A percentile compares a stretch with the other conserved stretches of the same genome.
Evolutionary conservation across 2,329 filamentous ascomycete genomes (phyloP).

Genomic region (Berkeleyomyces rouxiae): DNA sequence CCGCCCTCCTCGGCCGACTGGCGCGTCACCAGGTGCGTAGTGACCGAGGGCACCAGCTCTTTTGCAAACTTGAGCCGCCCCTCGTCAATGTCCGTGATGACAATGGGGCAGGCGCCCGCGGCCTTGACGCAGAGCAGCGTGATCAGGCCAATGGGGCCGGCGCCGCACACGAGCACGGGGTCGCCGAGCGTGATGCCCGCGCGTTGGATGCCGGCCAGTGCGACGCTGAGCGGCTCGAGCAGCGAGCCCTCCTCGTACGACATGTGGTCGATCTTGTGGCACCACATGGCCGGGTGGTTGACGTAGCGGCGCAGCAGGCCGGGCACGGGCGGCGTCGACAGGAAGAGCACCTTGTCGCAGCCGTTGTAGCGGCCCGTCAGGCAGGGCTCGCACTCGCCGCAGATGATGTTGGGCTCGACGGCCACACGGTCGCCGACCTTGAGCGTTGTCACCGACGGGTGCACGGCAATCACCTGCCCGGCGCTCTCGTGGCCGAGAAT

Average conservation of each 20-base stretch:
- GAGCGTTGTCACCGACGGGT: conserved; percentile 61
- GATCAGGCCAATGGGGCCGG: conserved; percentile 84
- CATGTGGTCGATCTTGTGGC: conserved; percentile 90
- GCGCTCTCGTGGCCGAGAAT: conserved; percentile 91
- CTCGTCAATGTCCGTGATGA: conserved; percentile 89
- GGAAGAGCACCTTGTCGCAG: conserved; percentile 70
- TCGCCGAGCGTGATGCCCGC: conserved; percentile 71
- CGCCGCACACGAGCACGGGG: conserved; percentile 75
- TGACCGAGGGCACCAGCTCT: conserved; percentile 60
- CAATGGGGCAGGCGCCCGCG: conserved; percentile 75
- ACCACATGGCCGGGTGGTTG: conserved; percentile 88
- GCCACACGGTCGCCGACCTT: conserved; percentile 81
- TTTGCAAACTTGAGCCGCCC: conserved; percentile 72
- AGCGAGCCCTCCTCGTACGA: conserved; percentile 80
- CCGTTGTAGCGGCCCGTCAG: conserved; percentile 90
- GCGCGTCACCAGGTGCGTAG: conserved; percentile 62
- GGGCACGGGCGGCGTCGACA: conserved; percentile 77
- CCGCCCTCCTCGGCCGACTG: conserved; percentile 53
- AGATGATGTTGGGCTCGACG: conserved; percentile 87
- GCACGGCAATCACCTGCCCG: conserved; percentile 65
- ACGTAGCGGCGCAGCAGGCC: conserved; percentile 83
- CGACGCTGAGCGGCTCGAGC: conserved; percentile 79
- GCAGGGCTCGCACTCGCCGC: conserved; percentile 78
- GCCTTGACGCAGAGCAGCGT: conserved; percentile 71
- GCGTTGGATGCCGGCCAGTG: conserved; percentile 73